A percentile compares a stretch with the other conserved stretches of the same genome.
phyloP scores from a whole-genome alignment of 495 filamentous ascomycete genomes.

The Chaetomidium leptoderma region DNA sequence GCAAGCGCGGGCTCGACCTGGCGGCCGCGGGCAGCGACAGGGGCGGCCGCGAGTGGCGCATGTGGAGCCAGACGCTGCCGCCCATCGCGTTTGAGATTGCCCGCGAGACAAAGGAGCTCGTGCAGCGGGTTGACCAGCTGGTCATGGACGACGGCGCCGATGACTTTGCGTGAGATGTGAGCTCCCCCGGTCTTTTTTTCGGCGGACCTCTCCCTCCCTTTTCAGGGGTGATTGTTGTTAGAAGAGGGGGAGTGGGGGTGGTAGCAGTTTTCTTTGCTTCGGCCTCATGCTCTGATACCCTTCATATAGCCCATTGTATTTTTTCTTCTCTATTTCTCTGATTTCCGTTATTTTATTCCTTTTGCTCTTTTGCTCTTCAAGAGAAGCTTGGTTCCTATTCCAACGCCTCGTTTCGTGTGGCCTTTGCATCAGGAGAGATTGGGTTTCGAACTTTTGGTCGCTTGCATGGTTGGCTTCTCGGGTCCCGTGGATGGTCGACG shows the following conservation, averaged over 20 bases:
- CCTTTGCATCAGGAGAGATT: neutral
- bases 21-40: conserved; percentile 44
- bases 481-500: neutral
- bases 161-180: conserved; percentile 39
- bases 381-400: neutral
- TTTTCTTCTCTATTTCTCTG: too few relatives aligned
- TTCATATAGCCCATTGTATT: too few relatives aligned
- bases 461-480: neutral
- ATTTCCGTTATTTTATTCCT: too few relatives aligned
- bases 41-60: conserved; percentile 51
- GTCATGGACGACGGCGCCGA: conserved; percentile 38
- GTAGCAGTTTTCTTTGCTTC: neutral
- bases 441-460: too few relatives aligned
- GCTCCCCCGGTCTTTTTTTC: too few relatives aligned
- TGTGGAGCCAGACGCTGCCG: conserved; percentile 66
- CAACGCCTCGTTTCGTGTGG: neutral
- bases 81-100: conserved; percentile 87
- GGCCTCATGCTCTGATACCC: too few relatives aligned
- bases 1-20: conserved; percentile 57
- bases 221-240: too few relatives aligned
- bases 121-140: conserved; percentile 42
- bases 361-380: neutral
- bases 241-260: too few relatives aligned
- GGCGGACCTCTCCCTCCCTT: too few relatives aligned
- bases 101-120: conserved; percentile 73